Conservation (phyloP, 2,329 filamentous ascomycete species). For the Xylariaceae sp. region DNA sequence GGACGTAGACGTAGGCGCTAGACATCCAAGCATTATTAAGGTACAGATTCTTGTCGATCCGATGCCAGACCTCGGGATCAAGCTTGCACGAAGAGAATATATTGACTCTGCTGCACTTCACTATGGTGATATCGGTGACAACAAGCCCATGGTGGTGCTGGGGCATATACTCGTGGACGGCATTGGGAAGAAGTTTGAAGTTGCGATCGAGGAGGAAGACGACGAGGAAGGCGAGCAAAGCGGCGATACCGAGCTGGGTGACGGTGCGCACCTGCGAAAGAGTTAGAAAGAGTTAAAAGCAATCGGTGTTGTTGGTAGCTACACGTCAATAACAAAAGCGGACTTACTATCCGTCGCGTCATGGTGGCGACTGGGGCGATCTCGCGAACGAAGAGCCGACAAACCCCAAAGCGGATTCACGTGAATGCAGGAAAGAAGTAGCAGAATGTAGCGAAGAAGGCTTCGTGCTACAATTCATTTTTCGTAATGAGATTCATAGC, state of each 20-base stretch:
- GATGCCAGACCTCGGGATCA: constrained; percentile 68
- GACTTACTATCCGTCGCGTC: constrained; percentile 35
- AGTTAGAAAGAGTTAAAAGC: not conserved
- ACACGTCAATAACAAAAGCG: not conserved
- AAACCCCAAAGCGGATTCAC: constrained; percentile 18
- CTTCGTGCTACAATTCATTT: constrained; percentile 30
- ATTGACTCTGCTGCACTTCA: constrained; percentile 71
- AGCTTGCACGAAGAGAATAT: constrained; percentile 71
- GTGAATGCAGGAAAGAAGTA: constrained; percentile 24
- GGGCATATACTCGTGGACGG: constrained; percentile 83
- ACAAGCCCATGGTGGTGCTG: constrained; percentile 79
- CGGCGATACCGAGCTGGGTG: constrained; percentile 67
- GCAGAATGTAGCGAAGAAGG: constrained; percentile 24
- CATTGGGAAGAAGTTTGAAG: constrained; percentile 79
- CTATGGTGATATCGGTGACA: constrained; percentile 78
- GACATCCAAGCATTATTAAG: constrained; percentile 69
- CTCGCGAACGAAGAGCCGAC: constrained; percentile 6
- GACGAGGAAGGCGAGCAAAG: constrained; percentile 63
- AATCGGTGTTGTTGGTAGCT: not conserved
- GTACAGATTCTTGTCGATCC: constrained; percentile 85
- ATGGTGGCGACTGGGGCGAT: constrained; percentile 25
- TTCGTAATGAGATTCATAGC: constrained; percentile 24
- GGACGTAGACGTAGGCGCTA: constrained; percentile 76
- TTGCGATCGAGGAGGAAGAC: constrained; percentile 82
- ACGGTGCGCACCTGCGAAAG: constrained; percentile 60